These are phyloP conservation scores for Phtheirospermum japonicum DNA, from an alignment of 257 asterid species.

Conservation along the genomic window DNA sequence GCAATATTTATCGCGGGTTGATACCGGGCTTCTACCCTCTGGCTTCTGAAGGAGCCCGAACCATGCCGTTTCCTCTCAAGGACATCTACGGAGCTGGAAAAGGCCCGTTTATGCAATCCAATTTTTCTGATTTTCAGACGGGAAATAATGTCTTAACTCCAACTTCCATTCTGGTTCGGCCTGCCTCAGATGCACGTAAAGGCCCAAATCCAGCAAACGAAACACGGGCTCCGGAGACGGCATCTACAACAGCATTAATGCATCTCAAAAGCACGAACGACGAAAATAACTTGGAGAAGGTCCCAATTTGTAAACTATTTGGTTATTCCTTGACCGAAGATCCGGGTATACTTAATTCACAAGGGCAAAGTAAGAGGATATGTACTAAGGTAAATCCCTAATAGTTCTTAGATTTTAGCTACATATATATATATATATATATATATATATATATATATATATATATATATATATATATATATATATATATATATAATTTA, in stretches of 20 bases:
- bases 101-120: constrained; percentile 50
- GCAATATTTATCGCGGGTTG: constrained; percentile 36
- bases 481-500: no score
- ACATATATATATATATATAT: no score
- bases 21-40: constrained; percentile 63
- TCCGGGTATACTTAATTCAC: constrained; percentile 44
- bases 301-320: constrained; percentile 55
- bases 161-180: constrained; percentile 42
- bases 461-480: no score
- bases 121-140: constrained; percentile 42
- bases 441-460: no score
- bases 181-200: constrained; percentile 19
- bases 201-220: constrained; percentile 22
- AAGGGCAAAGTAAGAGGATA: constrained; percentile 67
- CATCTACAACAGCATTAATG: constrained; percentile 40
- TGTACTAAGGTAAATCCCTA: constrained; percentile 61
- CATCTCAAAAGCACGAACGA: constrained; percentile 37
- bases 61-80: constrained; percentile 47
- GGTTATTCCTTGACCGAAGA: constrained; percentile 80
- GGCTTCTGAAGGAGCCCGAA: constrained; percentile 84
- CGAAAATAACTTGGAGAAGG: constrained; percentile 43
- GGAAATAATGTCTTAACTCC: constrained; percentile 42
- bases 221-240: constrained; percentile 38
- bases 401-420: no score
- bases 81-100: constrained; percentile 38